These are phyloP conservation scores for Fusarium succisae DNA, from an alignment of 2,329 filamentous ascomycete genomes.

Conservation along the genomic window DNA sequence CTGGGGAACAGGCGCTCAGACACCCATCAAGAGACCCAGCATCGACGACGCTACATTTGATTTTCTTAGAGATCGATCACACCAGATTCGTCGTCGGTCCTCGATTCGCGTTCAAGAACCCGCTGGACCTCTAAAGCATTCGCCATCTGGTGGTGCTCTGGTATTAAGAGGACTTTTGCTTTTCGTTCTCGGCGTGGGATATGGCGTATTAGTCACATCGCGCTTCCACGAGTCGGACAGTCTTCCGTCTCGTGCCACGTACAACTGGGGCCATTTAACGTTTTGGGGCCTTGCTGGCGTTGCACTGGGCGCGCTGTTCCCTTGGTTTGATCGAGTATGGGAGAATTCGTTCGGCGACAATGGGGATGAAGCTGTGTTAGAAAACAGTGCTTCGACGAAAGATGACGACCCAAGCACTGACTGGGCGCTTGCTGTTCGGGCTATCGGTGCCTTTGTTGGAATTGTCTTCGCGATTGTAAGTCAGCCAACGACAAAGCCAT, in stretches of 20 bases:
- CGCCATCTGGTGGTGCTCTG: conserved; percentile 57
- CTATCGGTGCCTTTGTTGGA: conserved; percentile 68
- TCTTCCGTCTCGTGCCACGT: conserved; percentile 67
- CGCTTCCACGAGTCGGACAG: conserved; percentile 74
- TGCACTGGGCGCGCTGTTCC: conserved; percentile 79
- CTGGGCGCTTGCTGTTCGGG: conserved; percentile 74
- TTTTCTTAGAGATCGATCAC: conserved; percentile 54
- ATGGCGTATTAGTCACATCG: conserved; percentile 78
- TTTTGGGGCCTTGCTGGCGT: conserved; percentile 88
- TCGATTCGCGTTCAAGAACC: conserved; percentile 46
- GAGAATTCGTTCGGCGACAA: conserved; percentile 60
- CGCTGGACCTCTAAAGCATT: conserved; percentile 41
- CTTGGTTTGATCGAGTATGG: conserved; percentile 84
- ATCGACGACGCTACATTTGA: conserved; percentile 57
- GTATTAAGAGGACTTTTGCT: conserved; percentile 70
- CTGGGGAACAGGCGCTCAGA: conserved; percentile 81
- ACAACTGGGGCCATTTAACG: conserved; percentile 73
- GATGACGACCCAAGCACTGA: conserved; percentile 63
- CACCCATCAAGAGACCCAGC: conserved; percentile 62
- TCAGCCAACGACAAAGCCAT: conserved; percentile 29
- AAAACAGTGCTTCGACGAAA: conserved; percentile 42
- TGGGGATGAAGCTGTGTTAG: conserved; percentile 44
- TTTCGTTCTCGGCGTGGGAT: conserved; percentile 82
- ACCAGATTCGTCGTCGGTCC: conserved; percentile 47
- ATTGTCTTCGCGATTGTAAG: conserved; percentile 79